A percentile compares a stretch with the other conserved stretches of the same genome.
Evolutionary conservation across 495 filamentous ascomycete genomes (phyloP).

Genomic region (Xylaria scruposa): DNA sequence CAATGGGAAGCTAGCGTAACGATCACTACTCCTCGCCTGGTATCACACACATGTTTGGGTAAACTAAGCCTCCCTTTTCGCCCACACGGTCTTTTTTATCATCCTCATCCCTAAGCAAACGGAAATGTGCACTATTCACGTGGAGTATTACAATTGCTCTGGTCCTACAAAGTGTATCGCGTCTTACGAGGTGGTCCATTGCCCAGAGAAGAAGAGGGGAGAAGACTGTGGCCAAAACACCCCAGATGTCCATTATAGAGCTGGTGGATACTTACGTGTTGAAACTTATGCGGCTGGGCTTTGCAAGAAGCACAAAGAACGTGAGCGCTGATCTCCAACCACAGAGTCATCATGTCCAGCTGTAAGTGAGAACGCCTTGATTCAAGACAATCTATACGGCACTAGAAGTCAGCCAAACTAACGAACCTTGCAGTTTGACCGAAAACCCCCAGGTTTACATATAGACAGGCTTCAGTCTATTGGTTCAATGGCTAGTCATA

Average conservation of each 20-base stretch:
- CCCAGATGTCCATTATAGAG: background rate
- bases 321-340: background rate
- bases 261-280: slow-evolving; percentile 3
- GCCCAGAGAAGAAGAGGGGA: background rate
- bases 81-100: background rate
- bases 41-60: background rate
- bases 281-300: slow-evolving; percentile 8
- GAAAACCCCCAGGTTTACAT: background rate
- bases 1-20: background rate
- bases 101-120: background rate
- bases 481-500: background rate
- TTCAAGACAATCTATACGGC: background rate
- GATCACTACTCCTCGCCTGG: background rate
- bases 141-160: slow-evolving; percentile 9
- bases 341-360: background rate
- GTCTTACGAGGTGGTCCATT: background rate
- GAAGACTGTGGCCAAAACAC: slow-evolving; percentile 8
- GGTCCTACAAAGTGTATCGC: background rate
- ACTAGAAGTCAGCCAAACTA: background rate
- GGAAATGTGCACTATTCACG: slow-evolving; percentile 7
- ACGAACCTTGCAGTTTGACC: background rate
- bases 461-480: background rate
- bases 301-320: slow-evolving; percentile 8
- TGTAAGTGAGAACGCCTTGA: background rate
- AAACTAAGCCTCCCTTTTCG: background rate